Evolutionary conservation across 768 basidiomycete genomes (phyloP).

Genomic region (Leucocoprinus sp.): DNA sequence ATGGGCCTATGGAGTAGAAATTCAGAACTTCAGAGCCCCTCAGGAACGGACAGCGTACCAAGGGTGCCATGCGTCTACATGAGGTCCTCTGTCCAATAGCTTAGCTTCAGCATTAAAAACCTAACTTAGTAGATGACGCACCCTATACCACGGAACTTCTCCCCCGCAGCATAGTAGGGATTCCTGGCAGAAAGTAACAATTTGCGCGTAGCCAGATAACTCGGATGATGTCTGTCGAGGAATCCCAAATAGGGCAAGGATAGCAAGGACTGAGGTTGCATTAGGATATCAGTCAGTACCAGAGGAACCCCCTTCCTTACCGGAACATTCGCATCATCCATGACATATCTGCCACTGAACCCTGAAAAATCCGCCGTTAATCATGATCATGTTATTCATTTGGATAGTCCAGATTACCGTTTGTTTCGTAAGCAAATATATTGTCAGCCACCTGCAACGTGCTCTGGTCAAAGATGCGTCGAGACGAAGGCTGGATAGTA

Average conservation of each 20-base stretch:
- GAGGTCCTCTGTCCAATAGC: conserved; percentile 49
- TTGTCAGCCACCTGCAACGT: conserved; percentile 56
- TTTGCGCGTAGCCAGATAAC: conserved; percentile 59
- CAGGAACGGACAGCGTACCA: conserved; percentile 32
- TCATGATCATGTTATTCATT: background rate
- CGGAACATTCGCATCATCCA: conserved; percentile 84
- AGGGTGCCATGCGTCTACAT: conserved; percentile 64
- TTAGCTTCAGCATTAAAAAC: background rate
- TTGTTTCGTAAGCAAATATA: conserved; percentile 72
- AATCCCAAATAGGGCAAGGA: conserved; percentile 77
- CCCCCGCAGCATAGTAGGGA: conserved; percentile 62
- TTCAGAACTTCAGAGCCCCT: background rate
- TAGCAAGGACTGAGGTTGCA: conserved; percentile 44
- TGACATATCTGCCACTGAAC: conserved; percentile 63
- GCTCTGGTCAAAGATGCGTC: background rate
- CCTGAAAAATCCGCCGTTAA: conserved; percentile 26
- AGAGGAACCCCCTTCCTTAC: conserved; percentile 29
- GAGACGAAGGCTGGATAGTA: background rate
- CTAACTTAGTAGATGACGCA: conserved; percentile 26
- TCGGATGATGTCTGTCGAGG: conserved; percentile 47
- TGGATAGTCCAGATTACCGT: conserved; percentile 33
- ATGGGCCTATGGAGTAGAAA: conserved; percentile 47
- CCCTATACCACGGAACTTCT: conserved; percentile 63
- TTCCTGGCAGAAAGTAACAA: conserved; percentile 54
- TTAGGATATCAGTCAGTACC: background rate